Conservation (phyloP, 106 monocot genomes). For the Cymbidium sinense region DNA sequence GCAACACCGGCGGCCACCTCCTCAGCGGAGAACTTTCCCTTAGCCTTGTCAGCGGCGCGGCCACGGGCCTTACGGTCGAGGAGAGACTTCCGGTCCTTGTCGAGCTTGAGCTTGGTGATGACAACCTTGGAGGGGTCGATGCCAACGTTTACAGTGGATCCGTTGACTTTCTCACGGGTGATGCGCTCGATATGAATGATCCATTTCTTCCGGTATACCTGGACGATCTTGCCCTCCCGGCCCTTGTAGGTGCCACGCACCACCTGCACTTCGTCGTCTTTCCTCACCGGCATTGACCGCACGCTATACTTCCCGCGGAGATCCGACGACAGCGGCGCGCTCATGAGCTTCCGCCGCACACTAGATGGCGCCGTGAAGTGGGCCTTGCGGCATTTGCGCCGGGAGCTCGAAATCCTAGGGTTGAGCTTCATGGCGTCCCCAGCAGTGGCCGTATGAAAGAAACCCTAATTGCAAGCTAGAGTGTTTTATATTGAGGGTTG, state of each 20-base stretch:
- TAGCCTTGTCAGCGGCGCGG: constrained; percentile 37
- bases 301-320: constrained; percentile 36
- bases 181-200: constrained; percentile 46
- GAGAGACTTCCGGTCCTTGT: constrained; percentile 47
- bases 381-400: constrained; percentile 43
- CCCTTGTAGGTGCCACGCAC: constrained; percentile 49
- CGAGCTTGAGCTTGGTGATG: constrained; percentile 49
- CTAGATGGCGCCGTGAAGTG: constrained; percentile 52
- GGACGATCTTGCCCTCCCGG: constrained; percentile 48
- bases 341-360: constrained; percentile 40
- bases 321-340: constrained; percentile 33
- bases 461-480: too few relatives aligned
- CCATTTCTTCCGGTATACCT: constrained; percentile 48
- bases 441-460: too few relatives aligned
- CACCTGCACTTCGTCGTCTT: constrained; percentile 39
- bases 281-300: constrained; percentile 22
- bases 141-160: constrained; percentile 42
- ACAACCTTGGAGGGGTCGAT: constrained; percentile 40
- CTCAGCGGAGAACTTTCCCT: constrained; percentile 48
- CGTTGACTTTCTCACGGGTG: constrained; percentile 50
- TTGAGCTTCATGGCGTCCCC: constrained; percentile 32
- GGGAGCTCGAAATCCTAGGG: constrained; percentile 41
- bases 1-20: constrained; percentile 35
- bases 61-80: constrained; percentile 36
- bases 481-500: too few relatives aligned